Base-by-base conservation (phyloP, 2,329 filamentous ascomycete species). In the Diaporthe citri region DNA sequence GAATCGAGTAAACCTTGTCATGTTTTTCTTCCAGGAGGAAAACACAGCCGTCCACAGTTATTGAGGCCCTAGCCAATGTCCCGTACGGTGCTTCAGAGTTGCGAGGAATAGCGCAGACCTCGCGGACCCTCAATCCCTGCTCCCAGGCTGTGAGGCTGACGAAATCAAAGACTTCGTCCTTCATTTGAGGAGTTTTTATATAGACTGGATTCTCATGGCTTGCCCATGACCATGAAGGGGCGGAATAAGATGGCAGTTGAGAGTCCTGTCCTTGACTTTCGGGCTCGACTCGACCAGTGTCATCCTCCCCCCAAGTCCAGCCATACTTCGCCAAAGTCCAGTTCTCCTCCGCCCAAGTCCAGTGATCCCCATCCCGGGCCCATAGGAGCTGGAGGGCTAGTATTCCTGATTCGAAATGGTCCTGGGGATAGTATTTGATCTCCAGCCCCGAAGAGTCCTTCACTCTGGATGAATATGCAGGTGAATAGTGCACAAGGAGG, bases 1-100 rank as follows among this genome's bases (percentile, higher is more conserved):
- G 7, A 7, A 36, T 4, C 3, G 1, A 7, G 4, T 3, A 4
- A 2, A 25, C n/a, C 31, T 10, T n/a, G 31, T 10, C 13, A 10
- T 36, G 5, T 22, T 22, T 17, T 1, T 17, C 34, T 13, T 60
- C 34, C 10, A 8, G 22, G 3, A 36, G 12, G 4, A 60, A 60
- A 3, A 28, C n/a, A 6, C 4, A 17, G 22, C 57, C 57, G 3
- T 60, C 12, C 20, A 41, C 1, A n/a, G 57, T 41, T 15, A 60
- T 10, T 8, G 57, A 41, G 36, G 20, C 57, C 13, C 34, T 31
- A 9, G 10, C 25, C n/a, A 60, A 41, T 39, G 34, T 36, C 13
- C 57, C 57, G 20, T 15, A 15, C 2, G 57, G 57, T 3, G 57
- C 34, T 25, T 60, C 34, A 22, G 57, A 41, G 22, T 15, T 41